phyloP scores from a whole-genome alignment of 2,329 filamentous ascomycete species.

The Elsinoe perseae region DNA sequence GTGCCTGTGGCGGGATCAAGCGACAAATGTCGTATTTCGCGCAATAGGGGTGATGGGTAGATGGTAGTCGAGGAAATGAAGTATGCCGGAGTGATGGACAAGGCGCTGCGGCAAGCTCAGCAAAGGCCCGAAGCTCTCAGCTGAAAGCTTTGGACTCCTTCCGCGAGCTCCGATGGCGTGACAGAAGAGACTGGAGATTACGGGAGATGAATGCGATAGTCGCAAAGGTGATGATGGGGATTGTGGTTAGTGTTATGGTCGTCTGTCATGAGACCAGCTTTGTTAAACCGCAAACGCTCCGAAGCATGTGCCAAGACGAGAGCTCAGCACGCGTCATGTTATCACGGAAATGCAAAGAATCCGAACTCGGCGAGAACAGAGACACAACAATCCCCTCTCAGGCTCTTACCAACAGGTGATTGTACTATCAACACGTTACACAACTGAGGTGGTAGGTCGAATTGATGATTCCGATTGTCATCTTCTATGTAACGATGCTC shows the following conservation, averaged over 20 bases:
- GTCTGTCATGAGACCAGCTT: slow-evolving; percentile 13
- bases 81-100: neutral
- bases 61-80: neutral
- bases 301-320: slow-evolving; percentile 9
- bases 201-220: neutral
- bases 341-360: neutral
- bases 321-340: neutral
- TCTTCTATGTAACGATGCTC: too few species aligned
- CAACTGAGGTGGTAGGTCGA: too few species aligned
- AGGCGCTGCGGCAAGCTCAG: slow-evolving; percentile 8
- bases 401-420: too few species aligned
- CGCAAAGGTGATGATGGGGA: neutral
- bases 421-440: too few species aligned
- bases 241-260: neutral
- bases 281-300: slow-evolving; percentile 8
- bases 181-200: neutral
- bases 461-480: too few species aligned
- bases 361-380: neutral
- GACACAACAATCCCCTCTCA: too few species aligned
- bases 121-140: neutral
- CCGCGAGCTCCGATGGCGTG: neutral
- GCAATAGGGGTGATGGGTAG: neutral
- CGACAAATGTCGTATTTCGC: neutral
- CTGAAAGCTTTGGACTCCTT: neutral
- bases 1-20: neutral